Evolutionary conservation across 495 filamentous ascomycete genomes (phyloP).

Genomic region (Aspergillus homomorphus): DNA sequence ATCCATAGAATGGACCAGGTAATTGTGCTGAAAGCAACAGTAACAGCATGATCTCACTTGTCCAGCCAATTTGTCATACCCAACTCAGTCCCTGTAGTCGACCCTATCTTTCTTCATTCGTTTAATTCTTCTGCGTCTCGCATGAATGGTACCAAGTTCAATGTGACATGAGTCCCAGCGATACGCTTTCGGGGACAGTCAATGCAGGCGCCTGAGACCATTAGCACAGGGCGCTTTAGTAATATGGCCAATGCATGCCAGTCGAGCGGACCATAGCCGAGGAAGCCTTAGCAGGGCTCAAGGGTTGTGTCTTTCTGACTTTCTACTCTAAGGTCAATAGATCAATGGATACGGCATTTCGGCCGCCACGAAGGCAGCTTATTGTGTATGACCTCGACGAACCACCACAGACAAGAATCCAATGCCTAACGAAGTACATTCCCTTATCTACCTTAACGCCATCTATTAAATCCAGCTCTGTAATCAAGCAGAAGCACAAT

Average conservation of each 20-base stretch:
- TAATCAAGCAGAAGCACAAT: conserved; percentile 34
- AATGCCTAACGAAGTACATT: neutral
- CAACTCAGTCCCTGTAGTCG: neutral
- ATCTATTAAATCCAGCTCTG: neutral
- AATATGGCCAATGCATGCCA: too few species aligned
- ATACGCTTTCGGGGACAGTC: neutral
- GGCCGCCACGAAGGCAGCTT: too few species aligned
- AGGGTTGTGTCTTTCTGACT: too few species aligned
- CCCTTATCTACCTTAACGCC: neutral
- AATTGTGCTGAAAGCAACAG: neutral
- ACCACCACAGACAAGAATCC: too few species aligned
- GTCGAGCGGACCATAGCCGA: too few species aligned
- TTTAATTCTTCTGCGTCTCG: neutral
- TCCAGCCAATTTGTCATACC: neutral
- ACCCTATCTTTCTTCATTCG: too few species aligned
- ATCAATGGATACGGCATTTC: too few species aligned
- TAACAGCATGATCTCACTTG: neutral
- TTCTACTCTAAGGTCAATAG: too few species aligned
- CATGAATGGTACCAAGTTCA: too few species aligned
- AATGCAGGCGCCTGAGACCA: neutral
- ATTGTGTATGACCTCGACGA: too few species aligned
- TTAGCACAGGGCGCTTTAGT: neutral
- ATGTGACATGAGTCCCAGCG: neutral
- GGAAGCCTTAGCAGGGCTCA: too few species aligned
- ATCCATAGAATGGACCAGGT: neutral